Conservation (phyloP, 108 stramenopile species). For the Discostella stelligeroides region DNA sequence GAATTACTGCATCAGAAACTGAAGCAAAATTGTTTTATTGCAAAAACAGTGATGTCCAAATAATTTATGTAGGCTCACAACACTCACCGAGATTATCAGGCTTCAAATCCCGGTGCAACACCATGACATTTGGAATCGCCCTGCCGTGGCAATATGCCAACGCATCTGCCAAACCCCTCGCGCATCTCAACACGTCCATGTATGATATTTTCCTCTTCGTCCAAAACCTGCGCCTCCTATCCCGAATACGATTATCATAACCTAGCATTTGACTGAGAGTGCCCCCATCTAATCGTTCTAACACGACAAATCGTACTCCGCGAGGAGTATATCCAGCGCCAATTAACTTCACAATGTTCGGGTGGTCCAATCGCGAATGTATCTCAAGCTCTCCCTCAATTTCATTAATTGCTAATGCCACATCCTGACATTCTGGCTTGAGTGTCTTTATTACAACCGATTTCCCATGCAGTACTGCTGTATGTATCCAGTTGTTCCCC, state of each 20-base stretch:
- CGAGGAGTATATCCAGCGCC: slow-evolving; percentile 85
- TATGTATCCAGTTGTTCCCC: slow-evolving; percentile 92
- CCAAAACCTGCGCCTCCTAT: slow-evolving; percentile 89
- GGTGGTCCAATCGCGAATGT: slow-evolving; percentile 79
- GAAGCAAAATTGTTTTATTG: slow-evolving; percentile 4
- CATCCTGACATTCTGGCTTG: slow-evolving; percentile 90
- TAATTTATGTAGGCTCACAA: not conserved
- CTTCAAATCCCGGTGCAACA: slow-evolving; percentile 90
- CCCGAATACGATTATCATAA: slow-evolving; percentile 91
- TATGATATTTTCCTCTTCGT: slow-evolving; percentile 75
- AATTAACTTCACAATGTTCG: slow-evolving; percentile 74
- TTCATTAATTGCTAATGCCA: slow-evolving; percentile 87
- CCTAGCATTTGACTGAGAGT: slow-evolving; percentile 88
- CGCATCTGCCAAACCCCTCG: slow-evolving; percentile 72
- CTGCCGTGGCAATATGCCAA: slow-evolving; percentile 84
- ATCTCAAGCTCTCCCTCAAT: slow-evolving; percentile 86
- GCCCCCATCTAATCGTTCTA: slow-evolving; percentile 92
- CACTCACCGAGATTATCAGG: slow-evolving; percentile 86
- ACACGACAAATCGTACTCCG: slow-evolving; percentile 83
- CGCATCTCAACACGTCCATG: slow-evolving; percentile 77
- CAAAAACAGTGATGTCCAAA: not conserved
- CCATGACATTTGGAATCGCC: slow-evolving; percentile 84
- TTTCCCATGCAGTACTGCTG: slow-evolving; percentile 75
- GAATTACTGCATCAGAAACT: no score
- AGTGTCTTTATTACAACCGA: slow-evolving; percentile 90